These are phyloP conservation scores for Dictyostelium brefeldianum DNA, from an alignment of 78 protist species.

Conservation along the genomic window DNA sequence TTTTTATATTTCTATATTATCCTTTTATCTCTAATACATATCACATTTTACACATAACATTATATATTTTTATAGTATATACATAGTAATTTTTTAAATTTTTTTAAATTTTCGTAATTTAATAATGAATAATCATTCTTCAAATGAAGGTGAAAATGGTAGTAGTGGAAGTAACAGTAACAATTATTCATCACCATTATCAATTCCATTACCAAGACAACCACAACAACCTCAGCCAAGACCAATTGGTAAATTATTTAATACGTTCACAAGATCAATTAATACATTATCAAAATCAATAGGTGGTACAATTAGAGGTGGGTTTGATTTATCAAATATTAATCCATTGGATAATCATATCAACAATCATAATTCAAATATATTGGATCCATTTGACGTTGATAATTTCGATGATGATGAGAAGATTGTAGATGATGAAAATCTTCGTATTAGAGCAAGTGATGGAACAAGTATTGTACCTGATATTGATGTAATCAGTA, in stretches of 20 bases:
- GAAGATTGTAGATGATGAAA: neutral
- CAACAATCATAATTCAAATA: neutral
- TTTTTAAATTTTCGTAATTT: no score
- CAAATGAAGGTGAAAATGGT: no score
- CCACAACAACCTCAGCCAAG: conserved; percentile 1
- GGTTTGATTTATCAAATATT: neutral
- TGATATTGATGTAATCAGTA: neutral
- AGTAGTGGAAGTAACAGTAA: no score
- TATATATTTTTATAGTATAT: no score
- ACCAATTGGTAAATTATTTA: neutral
- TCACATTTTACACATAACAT: no score
- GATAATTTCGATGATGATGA: neutral
- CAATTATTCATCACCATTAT: neutral
- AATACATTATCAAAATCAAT: conserved; percentile 6
- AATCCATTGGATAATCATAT: conserved; percentile 5
- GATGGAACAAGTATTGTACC: neutral
- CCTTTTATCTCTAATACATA: no score
- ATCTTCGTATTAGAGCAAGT: neutral
- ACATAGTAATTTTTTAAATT: no score
- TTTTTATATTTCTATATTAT: no score
- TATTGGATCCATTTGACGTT: neutral
- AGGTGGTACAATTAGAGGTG: neutral
- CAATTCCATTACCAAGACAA: neutral
- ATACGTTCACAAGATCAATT: neutral
- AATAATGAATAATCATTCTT: no score